Evolutionary conservation across 164 flowering plant genomes (phyloP).

Genomic region (grape (Vitis vinifera)): ASM3070453v1 NC_081811.1:27828001-27828500

Average conservation of each 20-base stretch:
- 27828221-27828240: not conserved
- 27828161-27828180: too few species aligned
- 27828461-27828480: constrained; percentile 95
- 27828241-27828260: not conserved
- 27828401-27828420: constrained; percentile 80
- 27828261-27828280: constrained; percentile 80
- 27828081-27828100: too few species aligned
- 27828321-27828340: constrained; percentile 80
- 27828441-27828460: constrained; percentile 92
- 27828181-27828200: too few species aligned
- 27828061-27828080: too few species aligned
- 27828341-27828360: constrained; percentile 81
- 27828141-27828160: too few species aligned
- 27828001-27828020: too few species aligned
- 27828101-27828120: too few species aligned
- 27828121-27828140: too few species aligned
- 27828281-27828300: constrained; percentile 92
- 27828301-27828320: constrained; percentile 99
- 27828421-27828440: constrained; percentile 83
- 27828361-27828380: constrained; percentile 99
- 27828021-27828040: too few species aligned
- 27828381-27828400: constrained; percentile 85
- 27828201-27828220: too few species aligned
- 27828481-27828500: constrained; percentile 92
- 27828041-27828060: too few species aligned